A percentile compares a stretch with the other conserved stretches of the same genome.
phyloP scores from a whole-genome alignment of 1,139 yeast genomes.

The Suhomyces wounanorum region DNA sequence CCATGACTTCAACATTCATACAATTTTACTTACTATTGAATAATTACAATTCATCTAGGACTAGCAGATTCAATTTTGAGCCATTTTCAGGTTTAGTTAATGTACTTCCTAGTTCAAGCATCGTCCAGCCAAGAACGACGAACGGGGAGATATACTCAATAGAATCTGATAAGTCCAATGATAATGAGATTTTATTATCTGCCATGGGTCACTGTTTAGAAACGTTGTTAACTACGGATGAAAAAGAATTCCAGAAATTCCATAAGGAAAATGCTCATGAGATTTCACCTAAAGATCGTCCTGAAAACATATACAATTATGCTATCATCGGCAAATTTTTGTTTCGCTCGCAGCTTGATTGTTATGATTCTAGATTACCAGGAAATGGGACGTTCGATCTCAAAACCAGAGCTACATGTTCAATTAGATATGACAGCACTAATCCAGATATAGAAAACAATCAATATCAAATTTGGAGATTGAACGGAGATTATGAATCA shows the following conservation, averaged over 20 bases:
- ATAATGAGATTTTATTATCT: constrained; percentile 70
- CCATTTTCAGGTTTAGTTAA: constrained; percentile 37
- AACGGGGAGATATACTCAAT: constrained; percentile 56
- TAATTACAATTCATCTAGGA: constrained; percentile 32
- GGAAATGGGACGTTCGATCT: constrained; percentile 92
- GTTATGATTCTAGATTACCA: constrained; percentile 73
- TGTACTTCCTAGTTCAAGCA: constrained; percentile 41
- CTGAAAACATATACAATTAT: constrained; percentile 59
- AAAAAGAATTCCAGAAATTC: constrained; percentile 46
- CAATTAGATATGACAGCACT: constrained; percentile 77
- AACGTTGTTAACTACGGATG: constrained; percentile 64
- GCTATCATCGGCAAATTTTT: constrained; percentile 67
- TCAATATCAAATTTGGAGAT: constrained; percentile 65
- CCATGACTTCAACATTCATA: constrained; percentile 74
- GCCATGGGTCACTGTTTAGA: constrained; percentile 80
- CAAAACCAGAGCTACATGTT: constrained; percentile 88
- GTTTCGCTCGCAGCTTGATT: constrained; percentile 90
- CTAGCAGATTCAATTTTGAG: constrained; percentile 34
- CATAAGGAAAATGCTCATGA: constrained; percentile 17
- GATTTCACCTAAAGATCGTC: constrained; percentile 7
- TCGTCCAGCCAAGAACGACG: constrained; percentile 39
- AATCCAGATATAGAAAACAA: constrained; percentile 57
- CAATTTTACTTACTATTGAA: constrained; percentile 79
- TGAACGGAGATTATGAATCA: constrained; percentile 69
- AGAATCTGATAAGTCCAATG: constrained; percentile 69